Percentiles rank a stretch among this genome's conserved stretches.
Evolutionary conservation across 148 eudicot species (phyloP).

Genomic region (Rhododendron vialii): DNA sequence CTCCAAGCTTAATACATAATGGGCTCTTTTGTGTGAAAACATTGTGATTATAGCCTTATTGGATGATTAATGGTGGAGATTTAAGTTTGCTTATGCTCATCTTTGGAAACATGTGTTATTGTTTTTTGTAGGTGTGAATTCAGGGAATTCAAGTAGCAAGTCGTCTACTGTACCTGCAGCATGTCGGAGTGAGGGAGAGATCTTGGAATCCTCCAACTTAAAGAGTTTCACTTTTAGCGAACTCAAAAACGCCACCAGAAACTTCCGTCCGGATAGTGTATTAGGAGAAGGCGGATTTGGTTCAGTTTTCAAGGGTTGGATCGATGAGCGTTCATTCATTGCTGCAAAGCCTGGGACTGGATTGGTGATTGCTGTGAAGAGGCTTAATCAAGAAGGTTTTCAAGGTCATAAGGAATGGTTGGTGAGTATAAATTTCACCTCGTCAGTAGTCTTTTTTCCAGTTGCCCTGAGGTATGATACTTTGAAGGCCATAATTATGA

Average conservation of each 20-base stretch:
- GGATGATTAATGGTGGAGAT: neutral
- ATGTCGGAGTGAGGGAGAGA: conserved; percentile 48
- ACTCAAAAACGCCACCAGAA: conserved; percentile 44
- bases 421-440: conserved; percentile 29
- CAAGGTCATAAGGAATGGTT: conserved; percentile 64
- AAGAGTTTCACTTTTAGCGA: conserved; percentile 41
- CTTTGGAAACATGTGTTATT: neutral
- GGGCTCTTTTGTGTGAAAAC: neutral
- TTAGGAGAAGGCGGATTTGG: conserved; percentile 63
- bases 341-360: conserved; percentile 50
- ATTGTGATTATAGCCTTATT: neutral
- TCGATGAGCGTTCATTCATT: conserved; percentile 37
- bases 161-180: conserved; percentile 30
- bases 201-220: conserved; percentile 47
- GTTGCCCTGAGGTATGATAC: neutral
- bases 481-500: neutral
- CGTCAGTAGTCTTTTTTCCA: neutral
- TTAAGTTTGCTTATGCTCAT: neutral
- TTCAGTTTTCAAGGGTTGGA: conserved; percentile 57
- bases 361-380: conserved; percentile 55
- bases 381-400: conserved; percentile 47
- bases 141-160: conserved; percentile 36
- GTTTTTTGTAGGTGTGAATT: conserved; percentile 28
- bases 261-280: conserved; percentile 53
- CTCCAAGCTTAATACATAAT: neutral